These are phyloP conservation scores for Arachis monticola DNA, from an alignment of 331 rosid species.

Conservation along the genomic window DNA sequence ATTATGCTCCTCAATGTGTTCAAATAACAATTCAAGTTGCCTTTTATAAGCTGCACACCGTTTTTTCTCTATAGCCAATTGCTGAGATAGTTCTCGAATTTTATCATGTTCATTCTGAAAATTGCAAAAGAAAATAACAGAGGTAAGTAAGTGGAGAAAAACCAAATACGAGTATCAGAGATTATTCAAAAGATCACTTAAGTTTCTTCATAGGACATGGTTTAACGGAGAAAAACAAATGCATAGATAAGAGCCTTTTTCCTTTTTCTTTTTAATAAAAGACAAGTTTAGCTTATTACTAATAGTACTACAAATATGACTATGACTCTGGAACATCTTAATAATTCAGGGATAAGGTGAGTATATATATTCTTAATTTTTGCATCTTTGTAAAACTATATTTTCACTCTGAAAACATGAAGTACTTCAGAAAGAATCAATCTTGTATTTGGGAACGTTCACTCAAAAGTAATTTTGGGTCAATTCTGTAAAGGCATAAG, in stretches of 20 bases:
- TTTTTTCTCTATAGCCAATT: constrained; percentile 84
- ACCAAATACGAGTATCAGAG: background rate
- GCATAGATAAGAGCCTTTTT: background rate
- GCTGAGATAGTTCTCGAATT: constrained; percentile 88
- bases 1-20: constrained; percentile 91
- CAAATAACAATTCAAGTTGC: constrained; percentile 89
- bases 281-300: constrained; percentile 4
- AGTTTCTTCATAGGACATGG: constrained; percentile 1
- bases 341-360: constrained; percentile 5
- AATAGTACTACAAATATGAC: constrained; percentile 3
- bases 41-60: constrained; percentile 87
- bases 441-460: too few species aligned
- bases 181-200: background rate
- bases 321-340: background rate
- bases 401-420: too few species aligned
- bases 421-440: too few species aligned
- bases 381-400: too few species aligned
- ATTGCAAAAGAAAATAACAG: constrained; percentile 13
- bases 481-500: too few species aligned
- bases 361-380: background rate
- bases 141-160: constrained; percentile 12
- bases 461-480: too few species aligned
- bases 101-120: constrained; percentile 89
- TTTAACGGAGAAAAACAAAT: constrained; percentile 9
- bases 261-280: background rate